These are phyloP conservation scores for Naganishia liquefaciens DNA, from an alignment of 1,284 basidiomycete genomes.

Conservation along the genomic window DNA sequence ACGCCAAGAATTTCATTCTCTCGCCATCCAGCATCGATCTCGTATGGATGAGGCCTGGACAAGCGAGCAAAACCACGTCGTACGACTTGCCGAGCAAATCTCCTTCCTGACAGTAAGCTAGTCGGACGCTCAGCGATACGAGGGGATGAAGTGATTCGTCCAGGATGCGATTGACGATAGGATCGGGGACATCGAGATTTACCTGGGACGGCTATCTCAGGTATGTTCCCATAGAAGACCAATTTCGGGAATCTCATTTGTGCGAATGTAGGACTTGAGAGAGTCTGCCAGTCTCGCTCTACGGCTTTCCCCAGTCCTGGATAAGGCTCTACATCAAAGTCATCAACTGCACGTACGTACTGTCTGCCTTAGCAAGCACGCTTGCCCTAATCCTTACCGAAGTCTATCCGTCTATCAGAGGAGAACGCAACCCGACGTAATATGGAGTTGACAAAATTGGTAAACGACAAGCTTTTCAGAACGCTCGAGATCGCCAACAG, in stretches of 20 bases:
- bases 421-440: conserved; percentile 2
- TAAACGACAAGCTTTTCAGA: conserved; percentile 1
- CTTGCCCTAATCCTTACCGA: neutral
- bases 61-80: neutral
- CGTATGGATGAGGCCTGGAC: neutral
- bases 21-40: neutral
- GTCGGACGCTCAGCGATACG: neutral
- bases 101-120: neutral
- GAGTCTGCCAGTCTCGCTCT: neutral
- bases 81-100: neutral
- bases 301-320: neutral
- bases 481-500: conserved; percentile 7
- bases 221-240: neutral
- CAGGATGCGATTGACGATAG: neutral
- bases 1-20: neutral
- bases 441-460: neutral
- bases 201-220: neutral
- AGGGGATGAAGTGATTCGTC: too few relatives aligned
- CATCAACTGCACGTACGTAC: neutral
- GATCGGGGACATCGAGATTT: neutral
- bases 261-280: neutral
- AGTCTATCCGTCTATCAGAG: conserved; percentile 6
- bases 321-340: conserved; percentile 6
- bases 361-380: neutral
- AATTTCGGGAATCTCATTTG: too few relatives aligned